These are phyloP conservation scores for Syncephalastrum racemosum DNA, from an alignment of 371 early-diverging fungal species.

Conservation along the genomic window DNA sequence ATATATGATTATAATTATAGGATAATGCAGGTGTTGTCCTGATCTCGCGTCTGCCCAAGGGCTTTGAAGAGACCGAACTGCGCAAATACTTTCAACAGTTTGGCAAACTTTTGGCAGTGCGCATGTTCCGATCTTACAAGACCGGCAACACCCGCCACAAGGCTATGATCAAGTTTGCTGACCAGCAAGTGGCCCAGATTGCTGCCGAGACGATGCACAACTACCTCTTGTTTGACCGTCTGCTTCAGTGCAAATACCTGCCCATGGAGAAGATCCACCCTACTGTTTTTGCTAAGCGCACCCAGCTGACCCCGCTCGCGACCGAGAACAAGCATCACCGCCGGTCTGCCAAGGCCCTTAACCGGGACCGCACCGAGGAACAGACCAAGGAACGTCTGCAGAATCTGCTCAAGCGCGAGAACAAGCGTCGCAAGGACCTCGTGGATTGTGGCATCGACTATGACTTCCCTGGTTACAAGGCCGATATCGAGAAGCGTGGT, in stretches of 20 bases:
- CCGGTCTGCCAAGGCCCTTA: constrained; percentile 37
- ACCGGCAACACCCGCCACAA: constrained; percentile 90
- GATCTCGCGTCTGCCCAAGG: constrained; percentile 91
- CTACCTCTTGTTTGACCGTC: constrained; percentile 81
- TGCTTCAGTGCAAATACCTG: constrained; percentile 77
- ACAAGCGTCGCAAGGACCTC: constrained; percentile 56
- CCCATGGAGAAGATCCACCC: constrained; percentile 70
- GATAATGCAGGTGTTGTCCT: constrained; percentile 74
- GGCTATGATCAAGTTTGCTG: constrained; percentile 88
- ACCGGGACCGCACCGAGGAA: constrained; percentile 56
- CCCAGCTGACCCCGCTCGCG: not conserved
- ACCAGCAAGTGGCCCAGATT: constrained; percentile 80
- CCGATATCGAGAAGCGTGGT: too few species aligned
- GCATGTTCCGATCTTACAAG: constrained; percentile 85
- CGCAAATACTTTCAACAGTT: constrained; percentile 88
- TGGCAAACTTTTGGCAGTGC: constrained; percentile 78
- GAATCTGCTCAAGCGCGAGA: constrained; percentile 53
- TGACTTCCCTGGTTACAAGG: constrained; percentile 68
- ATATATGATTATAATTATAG: too few species aligned
- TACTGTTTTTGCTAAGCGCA: constrained; percentile 52
- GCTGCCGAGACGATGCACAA: constrained; percentile 96
- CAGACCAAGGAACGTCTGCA: constrained; percentile 38
- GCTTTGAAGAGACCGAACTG: constrained; percentile 95
- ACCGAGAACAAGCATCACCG: constrained; percentile 45
- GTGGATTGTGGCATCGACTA: constrained; percentile 75